These are phyloP conservation scores for Sparassis latifolia DNA, from an alignment of 1,284 basidiomycete species.

Conservation along the genomic window DNA sequence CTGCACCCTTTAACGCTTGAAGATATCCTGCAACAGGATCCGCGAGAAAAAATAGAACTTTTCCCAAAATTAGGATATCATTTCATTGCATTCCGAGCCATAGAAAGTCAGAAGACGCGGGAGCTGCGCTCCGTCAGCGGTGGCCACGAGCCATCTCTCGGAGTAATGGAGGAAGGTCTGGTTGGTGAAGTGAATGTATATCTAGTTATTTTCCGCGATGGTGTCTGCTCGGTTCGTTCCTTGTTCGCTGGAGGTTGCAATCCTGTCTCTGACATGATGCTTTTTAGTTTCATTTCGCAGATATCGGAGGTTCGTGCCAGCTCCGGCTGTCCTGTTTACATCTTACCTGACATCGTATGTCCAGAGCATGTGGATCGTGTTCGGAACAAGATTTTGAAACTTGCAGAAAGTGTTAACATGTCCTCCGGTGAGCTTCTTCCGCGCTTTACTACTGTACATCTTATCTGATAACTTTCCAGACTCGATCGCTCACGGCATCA, in stretches of 20 bases:
- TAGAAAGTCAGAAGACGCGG: constrained; percentile 53
- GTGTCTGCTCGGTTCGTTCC: constrained; percentile 75
- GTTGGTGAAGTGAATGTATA: constrained; percentile 85
- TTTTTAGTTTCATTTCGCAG: constrained; percentile 85
- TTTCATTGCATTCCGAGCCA: constrained; percentile 84
- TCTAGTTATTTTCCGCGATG: constrained; percentile 85
- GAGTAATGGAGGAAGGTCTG: constrained; percentile 34
- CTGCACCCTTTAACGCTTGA: constrained; percentile 93
- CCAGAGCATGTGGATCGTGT: constrained; percentile 81
- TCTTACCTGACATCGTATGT: background rate
- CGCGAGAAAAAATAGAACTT: constrained; percentile 87
- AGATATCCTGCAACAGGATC: constrained; percentile 93
- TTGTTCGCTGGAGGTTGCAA: background rate
- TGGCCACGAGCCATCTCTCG: constrained; percentile 18
- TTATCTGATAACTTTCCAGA: constrained; percentile 38
- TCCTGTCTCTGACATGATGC: background rate
- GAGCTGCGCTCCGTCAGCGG: constrained; percentile 29
- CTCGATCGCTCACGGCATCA: constrained; percentile 91
- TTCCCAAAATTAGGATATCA: constrained; percentile 92
- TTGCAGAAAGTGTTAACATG: constrained; percentile 54
- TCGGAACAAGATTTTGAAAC: constrained; percentile 57
- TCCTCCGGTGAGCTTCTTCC: constrained; percentile 51
- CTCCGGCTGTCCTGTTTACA: background rate
- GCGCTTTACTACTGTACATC: background rate
- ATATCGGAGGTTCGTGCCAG: constrained; percentile 56